phyloP scores from a whole-genome alignment of 306 rosid species.

The Lathyrus oleraceus region DNA sequence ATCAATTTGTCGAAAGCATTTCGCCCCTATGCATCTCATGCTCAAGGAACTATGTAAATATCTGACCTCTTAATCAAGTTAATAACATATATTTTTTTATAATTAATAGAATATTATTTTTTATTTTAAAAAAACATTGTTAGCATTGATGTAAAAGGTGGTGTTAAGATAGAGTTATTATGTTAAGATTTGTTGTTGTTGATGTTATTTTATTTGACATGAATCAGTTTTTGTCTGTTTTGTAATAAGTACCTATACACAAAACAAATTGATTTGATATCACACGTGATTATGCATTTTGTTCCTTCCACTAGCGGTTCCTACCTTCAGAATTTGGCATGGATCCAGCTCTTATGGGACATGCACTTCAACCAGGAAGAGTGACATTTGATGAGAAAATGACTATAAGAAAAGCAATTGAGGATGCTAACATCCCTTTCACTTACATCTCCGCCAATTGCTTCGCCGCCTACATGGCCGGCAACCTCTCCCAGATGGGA shows the following conservation, averaged over 20 bases:
- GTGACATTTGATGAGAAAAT: conserved; percentile 84
- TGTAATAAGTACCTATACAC: not conserved
- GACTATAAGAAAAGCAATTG: conserved; percentile 65
- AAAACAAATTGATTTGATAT: not conserved
- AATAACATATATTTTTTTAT: too few species aligned
- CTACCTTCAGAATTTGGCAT: conserved; percentile 88
- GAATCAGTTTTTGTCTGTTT: not conserved
- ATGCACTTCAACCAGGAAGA: conserved; percentile 88
- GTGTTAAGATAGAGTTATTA: too few species aligned
- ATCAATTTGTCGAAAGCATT: too few species aligned
- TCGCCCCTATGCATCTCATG: too few species aligned
- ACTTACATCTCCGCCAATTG: conserved; percentile 77
- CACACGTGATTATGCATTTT: not conserved
- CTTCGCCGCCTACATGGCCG: conserved; percentile 76
- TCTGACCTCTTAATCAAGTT: too few species aligned
- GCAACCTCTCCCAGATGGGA: conserved; percentile 71
- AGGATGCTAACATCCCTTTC: conserved; percentile 76
- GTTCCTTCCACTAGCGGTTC: conserved; percentile 53
- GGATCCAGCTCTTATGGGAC: conserved; percentile 73
- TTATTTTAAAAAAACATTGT: too few species aligned
- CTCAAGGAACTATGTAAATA: too few species aligned
- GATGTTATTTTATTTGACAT: not conserved
- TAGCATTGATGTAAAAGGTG: too few species aligned
- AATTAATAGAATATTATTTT: too few species aligned
- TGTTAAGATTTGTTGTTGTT: too few species aligned